phyloP scores from a whole-genome alignment of 345 rosid species.

The Hypericum perforatum region DNA sequence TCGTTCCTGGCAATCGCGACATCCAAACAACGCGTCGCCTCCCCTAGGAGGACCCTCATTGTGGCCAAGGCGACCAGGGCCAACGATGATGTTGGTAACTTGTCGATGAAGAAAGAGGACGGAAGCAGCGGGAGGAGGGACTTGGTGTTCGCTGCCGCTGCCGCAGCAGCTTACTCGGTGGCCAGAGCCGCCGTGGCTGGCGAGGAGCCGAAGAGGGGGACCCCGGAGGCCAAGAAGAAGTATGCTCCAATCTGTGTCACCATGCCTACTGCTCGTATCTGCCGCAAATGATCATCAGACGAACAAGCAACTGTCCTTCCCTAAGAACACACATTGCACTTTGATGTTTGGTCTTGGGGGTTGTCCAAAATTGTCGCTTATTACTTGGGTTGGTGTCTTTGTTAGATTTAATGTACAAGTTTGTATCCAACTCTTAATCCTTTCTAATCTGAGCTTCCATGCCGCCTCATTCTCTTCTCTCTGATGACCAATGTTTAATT shows the following conservation, averaged over 20 bases:
- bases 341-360: too few relatives aligned
- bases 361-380: too few relatives aligned
- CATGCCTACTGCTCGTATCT: conserved; percentile 51
- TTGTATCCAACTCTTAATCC: too few relatives aligned
- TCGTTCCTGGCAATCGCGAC: conserved; percentile 15
- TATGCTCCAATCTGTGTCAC: conserved; percentile 51
- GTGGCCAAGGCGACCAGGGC: conserved; percentile 19
- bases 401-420: too few relatives aligned
- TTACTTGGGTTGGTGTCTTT: too few relatives aligned
- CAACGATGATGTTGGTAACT: conserved; percentile 3
- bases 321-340: too few relatives aligned
- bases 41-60: conserved; percentile 11
- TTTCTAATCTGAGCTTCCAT: too few relatives aligned
- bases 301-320: too few relatives aligned
- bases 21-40: conserved; percentile 11
- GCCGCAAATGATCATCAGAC: conserved; percentile 31
- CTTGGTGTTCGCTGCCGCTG: conserved; percentile 47
- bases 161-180: conserved; percentile 28
- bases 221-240: conserved; percentile 41
- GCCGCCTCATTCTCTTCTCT: too few relatives aligned
- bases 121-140: conserved; percentile 47
- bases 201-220: conserved; percentile 32
- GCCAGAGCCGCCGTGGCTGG: conserved; percentile 41
- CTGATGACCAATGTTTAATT: too few relatives aligned
- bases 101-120: conserved; percentile 18